phyloP scores from a whole-genome alignment of 768 basidiomycete species.

The Podaxis carcinomalis region DNA sequence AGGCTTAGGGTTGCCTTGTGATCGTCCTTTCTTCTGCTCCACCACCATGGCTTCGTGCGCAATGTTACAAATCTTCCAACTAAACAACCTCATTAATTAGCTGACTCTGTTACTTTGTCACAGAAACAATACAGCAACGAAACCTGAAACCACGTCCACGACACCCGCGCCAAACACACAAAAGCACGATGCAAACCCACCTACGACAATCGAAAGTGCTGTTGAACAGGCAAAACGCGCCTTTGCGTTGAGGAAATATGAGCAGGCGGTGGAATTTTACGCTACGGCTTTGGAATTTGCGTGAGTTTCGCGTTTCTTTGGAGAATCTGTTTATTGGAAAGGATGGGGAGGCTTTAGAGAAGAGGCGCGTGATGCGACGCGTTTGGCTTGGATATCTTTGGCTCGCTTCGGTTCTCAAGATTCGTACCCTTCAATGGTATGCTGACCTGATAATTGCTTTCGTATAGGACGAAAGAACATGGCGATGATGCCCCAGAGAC shows the following conservation, averaged over 20 bases:
- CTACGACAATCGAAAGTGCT: conserved; percentile 44
- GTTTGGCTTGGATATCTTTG: conserved; percentile 10
- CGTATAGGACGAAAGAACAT: conserved; percentile 59
- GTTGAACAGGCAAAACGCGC: conserved; percentile 85
- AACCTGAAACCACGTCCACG: conserved; percentile 13
- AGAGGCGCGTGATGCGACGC: conserved; percentile 15
- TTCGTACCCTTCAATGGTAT: neutral
- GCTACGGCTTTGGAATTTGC: conserved; percentile 78
- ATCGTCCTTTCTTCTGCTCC: neutral
- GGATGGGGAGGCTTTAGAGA: neutral
- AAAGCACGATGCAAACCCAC: conserved; percentile 15
- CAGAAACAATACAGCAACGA: conserved; percentile 6
- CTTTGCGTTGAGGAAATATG: conserved; percentile 81
- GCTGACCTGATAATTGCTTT: conserved; percentile 1
- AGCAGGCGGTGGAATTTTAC: conserved; percentile 82
- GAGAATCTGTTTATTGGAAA: neutral
- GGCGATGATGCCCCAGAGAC: conserved; percentile 81
- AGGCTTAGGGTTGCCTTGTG: neutral
- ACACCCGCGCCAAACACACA: conserved; percentile 21
- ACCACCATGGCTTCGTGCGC: conserved; percentile 26
- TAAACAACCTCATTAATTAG: neutral
- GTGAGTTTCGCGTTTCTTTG: conserved; percentile 47
- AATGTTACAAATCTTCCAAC: no score
- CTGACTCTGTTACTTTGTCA: neutral
- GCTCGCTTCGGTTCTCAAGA: conserved; percentile 7